These are phyloP conservation scores for Cicer chorassanicum DNA, from an alignment of 306 rosid species.

Conservation along the genomic window DNA sequence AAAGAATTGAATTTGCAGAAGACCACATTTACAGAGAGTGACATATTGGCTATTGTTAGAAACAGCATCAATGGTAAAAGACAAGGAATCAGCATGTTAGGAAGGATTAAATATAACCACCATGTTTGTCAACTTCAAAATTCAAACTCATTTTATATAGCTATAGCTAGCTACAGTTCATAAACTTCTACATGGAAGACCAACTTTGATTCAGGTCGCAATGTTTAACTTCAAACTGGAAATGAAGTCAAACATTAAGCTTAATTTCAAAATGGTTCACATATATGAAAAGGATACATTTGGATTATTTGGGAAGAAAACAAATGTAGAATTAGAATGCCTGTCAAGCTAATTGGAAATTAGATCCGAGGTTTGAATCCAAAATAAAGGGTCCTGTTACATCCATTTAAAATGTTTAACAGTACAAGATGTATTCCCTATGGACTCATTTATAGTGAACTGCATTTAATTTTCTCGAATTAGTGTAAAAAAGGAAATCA, in stretches of 20 bases:
- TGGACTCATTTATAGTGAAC: no score
- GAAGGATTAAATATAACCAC: neutral
- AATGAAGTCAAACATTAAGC: neutral
- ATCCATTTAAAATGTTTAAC: no score
- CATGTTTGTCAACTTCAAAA: constrained; percentile 12
- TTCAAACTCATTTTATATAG: neutral
- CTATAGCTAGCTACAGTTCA: neutral
- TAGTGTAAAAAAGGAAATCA: no score
- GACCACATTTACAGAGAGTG: neutral
- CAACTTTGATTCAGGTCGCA: neutral
- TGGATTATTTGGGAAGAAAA: neutral
- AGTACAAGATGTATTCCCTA: neutral
- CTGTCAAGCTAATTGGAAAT: neutral
- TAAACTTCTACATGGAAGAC: neutral
- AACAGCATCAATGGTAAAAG: neutral
- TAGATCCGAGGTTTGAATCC: neutral
- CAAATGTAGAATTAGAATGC: neutral
- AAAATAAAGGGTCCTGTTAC: neutral
- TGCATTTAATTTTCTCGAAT: no score
- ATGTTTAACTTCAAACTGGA: neutral
- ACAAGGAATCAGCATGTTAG: neutral
- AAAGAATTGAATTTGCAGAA: neutral
- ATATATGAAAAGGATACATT: neutral
- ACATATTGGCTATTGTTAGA: neutral
- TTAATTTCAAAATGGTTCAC: constrained; percentile 7